These are phyloP conservation scores for Neurospora sp. DNA, from an alignment of 495 filamentous ascomycete species.

Conservation along the genomic window DNA sequence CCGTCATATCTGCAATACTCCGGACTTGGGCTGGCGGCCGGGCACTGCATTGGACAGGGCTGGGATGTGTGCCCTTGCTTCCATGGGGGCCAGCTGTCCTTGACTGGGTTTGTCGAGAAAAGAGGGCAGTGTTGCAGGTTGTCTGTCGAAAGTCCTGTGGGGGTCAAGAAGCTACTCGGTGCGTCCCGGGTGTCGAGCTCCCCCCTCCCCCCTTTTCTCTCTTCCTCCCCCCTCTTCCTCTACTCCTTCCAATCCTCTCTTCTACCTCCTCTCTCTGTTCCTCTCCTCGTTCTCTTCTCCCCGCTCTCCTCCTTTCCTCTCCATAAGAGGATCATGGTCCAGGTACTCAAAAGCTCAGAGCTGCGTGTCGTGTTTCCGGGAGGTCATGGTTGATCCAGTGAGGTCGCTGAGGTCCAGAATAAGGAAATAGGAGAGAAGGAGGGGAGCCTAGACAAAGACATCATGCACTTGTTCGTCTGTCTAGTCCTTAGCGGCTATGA, in stretches of 20 bases:
- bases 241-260: no score
- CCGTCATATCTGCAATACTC: background rate
- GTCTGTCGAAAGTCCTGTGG: background rate
- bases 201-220: background rate
- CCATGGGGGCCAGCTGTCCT: background rate
- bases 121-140: background rate
- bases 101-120: background rate
- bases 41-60: accelerated
- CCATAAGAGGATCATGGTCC: background rate
- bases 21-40: background rate
- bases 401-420: background rate
- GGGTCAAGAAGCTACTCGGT: no score
- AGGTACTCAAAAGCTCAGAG: background rate
- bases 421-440: no score
- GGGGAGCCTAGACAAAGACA: no score
- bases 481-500: no score
- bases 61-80: background rate
- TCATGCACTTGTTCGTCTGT: no score
- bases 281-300: background rate
- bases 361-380: background rate
- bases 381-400: background rate
- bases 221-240: background rate
- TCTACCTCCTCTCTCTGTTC: background rate
- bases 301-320: background rate
- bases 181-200: background rate